Conservation (phyloP, 495 filamentous ascomycete species). For the Aspergillus asperescens region DNA sequence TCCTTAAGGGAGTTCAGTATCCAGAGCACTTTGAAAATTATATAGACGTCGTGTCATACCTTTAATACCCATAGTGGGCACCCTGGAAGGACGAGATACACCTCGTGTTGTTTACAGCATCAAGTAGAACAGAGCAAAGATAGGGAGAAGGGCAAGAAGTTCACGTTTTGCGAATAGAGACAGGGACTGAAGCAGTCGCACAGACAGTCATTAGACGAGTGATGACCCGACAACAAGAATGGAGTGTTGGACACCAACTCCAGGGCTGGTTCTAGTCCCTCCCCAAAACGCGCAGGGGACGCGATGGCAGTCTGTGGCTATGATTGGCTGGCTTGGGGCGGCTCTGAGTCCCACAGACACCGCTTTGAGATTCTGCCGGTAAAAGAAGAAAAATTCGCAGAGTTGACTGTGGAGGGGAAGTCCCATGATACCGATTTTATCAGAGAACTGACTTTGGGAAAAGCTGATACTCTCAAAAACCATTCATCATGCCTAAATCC, state of each 20-base stretch:
- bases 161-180: neutral
- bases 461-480: neutral
- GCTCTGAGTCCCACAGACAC: constrained; percentile 5
- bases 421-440: neutral
- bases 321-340: constrained; percentile 21
- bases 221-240: constrained; percentile 19
- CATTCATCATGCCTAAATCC: constrained; percentile 62
- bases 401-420: neutral
- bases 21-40: neutral
- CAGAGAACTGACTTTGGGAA: neutral
- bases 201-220: neutral
- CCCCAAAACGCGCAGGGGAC: constrained; percentile 21
- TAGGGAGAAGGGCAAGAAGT: constrained; percentile 2
- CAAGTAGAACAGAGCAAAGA: neutral
- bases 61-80: constrained; percentile 63
- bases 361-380: constrained; percentile 24
- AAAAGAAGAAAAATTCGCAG: constrained; percentile 15
- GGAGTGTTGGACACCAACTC: constrained; percentile 20
- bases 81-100: constrained; percentile 29
- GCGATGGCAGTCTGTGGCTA: constrained; percentile 10
- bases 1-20: constrained; percentile 45
- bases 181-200: neutral
- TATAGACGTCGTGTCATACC: constrained; percentile 36
- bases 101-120: constrained; percentile 25
- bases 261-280: constrained; percentile 4